These are phyloP conservation scores for Nannochloropsis oceanica DNA, from an alignment of 108 stramenopile species.

Conservation along the genomic window DNA sequence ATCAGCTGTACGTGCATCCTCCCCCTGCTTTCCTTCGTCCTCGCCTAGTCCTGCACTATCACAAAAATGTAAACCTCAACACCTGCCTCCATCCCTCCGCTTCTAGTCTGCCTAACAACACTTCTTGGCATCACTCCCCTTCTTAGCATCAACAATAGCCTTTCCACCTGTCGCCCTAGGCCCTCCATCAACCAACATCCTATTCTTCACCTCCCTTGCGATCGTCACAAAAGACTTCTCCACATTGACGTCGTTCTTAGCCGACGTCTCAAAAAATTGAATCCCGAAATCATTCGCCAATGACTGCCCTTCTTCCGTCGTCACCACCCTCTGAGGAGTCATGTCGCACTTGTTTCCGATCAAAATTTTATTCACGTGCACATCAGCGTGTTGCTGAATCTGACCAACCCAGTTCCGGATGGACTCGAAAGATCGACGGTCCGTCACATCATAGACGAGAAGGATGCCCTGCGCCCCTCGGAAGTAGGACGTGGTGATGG, in stretches of 20 bases:
- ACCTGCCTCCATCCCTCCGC: too few species aligned
- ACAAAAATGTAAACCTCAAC: too few species aligned
- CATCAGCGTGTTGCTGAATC: slow-evolving; percentile 88
- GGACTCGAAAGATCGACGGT: slow-evolving; percentile 87
- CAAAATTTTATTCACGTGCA: slow-evolving; percentile 87
- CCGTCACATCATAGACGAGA: slow-evolving; percentile 96
- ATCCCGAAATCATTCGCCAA: slow-evolving; percentile 84
- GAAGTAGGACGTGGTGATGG: slow-evolving; percentile 53
- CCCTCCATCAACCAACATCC: slow-evolving; percentile 34
- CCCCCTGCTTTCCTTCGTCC: too few species aligned
- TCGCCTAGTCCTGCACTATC: too few species aligned
- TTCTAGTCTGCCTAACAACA: not conserved
- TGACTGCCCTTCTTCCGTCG: slow-evolving; percentile 75
- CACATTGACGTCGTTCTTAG: slow-evolving; percentile 57
- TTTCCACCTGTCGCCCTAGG: not conserved
- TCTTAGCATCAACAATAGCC: not conserved
- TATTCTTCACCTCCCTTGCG: slow-evolving; percentile 38
- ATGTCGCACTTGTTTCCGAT: slow-evolving; percentile 99
- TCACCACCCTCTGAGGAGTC: slow-evolving; percentile 77
- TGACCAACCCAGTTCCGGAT: slow-evolving; percentile 96
- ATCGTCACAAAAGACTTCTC: slow-evolving; percentile 36
- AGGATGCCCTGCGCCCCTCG: slow-evolving; percentile 75
- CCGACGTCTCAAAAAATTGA: slow-evolving; percentile 90
- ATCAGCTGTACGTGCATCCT: too few species aligned
- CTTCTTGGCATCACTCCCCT: not conserved